Percentiles rank a stretch among this genome's conserved stretches.
Conservation (phyloP, 163 green algal species). For the Chloroidium sp. region DNA sequence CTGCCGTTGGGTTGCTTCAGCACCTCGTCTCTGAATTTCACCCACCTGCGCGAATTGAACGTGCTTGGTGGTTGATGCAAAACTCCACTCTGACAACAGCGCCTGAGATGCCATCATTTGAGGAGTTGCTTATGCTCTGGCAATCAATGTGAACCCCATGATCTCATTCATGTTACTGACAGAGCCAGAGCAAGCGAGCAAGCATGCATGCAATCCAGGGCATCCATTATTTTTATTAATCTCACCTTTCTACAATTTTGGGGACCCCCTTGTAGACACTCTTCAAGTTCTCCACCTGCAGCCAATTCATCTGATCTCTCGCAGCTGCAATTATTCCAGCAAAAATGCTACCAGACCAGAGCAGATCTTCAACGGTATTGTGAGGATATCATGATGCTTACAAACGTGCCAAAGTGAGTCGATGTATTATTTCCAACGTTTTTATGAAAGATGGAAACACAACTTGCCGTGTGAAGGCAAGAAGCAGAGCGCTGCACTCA, state of each 20-base stretch:
- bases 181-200: not conserved
- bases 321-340: too few species aligned
- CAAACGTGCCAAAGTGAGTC: too few species aligned
- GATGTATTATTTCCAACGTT: too few species aligned
- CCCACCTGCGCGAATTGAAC: slow-evolving; percentile 8
- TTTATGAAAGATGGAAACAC: too few species aligned
- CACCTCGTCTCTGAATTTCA: slow-evolving; percentile 9
- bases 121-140: not conserved
- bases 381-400: too few species aligned
- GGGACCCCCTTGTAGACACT: slow-evolving; percentile 19
- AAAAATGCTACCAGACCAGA: too few species aligned
- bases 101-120: not conserved
- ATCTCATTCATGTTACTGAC: not conserved
- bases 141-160: not conserved
- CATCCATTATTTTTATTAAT: too few species aligned
- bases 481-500: too few species aligned
- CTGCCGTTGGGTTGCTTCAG: slow-evolving; percentile 8
- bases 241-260: slow-evolving; percentile 11
- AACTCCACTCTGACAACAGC: not conserved
- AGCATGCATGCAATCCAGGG: not conserved
- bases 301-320: too few species aligned
- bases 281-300: slow-evolving; percentile 2
- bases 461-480: too few species aligned
- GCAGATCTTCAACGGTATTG: too few species aligned
- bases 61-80: not conserved